Evolutionary conservation across 2,329 filamentous ascomycete species (phyloP).

Genomic region (Talaromyces sp.): DNA sequence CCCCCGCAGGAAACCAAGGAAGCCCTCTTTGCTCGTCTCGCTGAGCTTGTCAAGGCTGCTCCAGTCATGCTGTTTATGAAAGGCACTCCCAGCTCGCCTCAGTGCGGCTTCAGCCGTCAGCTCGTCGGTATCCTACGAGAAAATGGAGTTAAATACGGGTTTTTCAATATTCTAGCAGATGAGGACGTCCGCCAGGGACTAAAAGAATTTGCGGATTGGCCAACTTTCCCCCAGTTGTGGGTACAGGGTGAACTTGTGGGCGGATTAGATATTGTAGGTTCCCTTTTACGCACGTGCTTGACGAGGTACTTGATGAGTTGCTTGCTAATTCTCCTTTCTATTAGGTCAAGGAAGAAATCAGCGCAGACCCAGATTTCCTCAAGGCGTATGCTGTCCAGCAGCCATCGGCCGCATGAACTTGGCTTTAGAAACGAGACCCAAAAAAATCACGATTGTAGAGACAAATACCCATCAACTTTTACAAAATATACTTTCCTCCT

Average conservation of each 20-base stretch:
- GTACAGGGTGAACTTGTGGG: constrained; percentile 85
- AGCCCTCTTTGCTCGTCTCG: constrained; percentile 74
- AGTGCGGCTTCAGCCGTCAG: constrained; percentile 91
- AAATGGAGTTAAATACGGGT: constrained; percentile 89
- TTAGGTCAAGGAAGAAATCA: constrained; percentile 89
- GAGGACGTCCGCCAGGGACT: constrained; percentile 94
- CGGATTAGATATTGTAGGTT: constrained; percentile 87
- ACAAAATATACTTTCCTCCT: neutral
- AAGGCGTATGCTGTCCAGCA: constrained; percentile 58
- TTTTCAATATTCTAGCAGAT: constrained; percentile 98
- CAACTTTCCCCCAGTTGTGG: constrained; percentile 94
- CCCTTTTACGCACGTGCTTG: constrained; percentile 3
- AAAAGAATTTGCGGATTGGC: constrained; percentile 98
- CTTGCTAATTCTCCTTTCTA: constrained; percentile 2
- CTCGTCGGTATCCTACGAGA: constrained; percentile 81
- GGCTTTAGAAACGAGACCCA: neutral
- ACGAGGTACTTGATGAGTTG: no score
- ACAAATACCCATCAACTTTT: constrained; percentile 1
- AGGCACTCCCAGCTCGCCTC: constrained; percentile 79
- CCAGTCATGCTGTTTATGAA: constrained; percentile 99
- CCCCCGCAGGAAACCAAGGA: constrained; percentile 63
- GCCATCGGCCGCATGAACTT: constrained; percentile 13
- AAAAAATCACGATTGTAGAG: constrained; percentile 1
- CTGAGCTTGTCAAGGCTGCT: constrained; percentile 85
- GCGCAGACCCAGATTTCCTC: constrained; percentile 77